These are phyloP conservation scores for Vigna angularis DNA, from an alignment of 306 rosid species.

Conservation along the genomic window DNA sequence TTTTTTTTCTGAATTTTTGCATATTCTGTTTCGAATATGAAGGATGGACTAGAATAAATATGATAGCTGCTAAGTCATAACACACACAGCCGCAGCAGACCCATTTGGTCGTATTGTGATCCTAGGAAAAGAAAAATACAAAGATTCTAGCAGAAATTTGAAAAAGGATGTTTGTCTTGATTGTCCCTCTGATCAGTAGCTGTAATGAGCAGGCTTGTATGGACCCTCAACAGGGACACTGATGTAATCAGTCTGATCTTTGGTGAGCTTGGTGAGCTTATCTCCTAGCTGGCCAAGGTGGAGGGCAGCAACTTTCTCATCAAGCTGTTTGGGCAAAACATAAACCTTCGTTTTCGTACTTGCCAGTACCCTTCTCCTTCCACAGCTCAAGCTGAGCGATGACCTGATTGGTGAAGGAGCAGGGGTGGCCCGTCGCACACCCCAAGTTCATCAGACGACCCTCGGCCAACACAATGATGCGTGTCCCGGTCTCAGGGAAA, in stretches of 20 bases:
- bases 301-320: slow-evolving; percentile 98
- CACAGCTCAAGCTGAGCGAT: slow-evolving; percentile 97
- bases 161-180: background rate
- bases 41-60: background rate
- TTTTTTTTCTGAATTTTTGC: no score
- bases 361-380: slow-evolving; percentile 80
- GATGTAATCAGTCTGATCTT: slow-evolving; percentile 92
- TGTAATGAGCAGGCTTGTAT: slow-evolving; percentile 89
- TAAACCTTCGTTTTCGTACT: slow-evolving; percentile 94
- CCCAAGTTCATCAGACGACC: no score
- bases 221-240: slow-evolving; percentile 94
- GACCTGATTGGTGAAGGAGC: slow-evolving; percentile 97
- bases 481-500: no score
- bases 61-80: slow-evolving; percentile 16
- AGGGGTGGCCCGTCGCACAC: no score
- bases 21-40: background rate
- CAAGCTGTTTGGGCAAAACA: slow-evolving; percentile 92
- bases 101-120: slow-evolving; percentile 51
- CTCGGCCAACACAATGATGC: no score
- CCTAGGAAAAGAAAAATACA: slow-evolving; percentile 37
- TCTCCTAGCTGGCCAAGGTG: slow-evolving; percentile 97
- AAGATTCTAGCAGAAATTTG: slow-evolving; percentile 32
- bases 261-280: slow-evolving; percentile 77
- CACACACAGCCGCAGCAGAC: slow-evolving; percentile 45
- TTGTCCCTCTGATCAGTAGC: slow-evolving; percentile 56